These are phyloP conservation scores for Gaeumannomyces tritici DNA, from an alignment of 2,329 filamentous ascomycete genomes.

Conservation along the genomic window DNA sequence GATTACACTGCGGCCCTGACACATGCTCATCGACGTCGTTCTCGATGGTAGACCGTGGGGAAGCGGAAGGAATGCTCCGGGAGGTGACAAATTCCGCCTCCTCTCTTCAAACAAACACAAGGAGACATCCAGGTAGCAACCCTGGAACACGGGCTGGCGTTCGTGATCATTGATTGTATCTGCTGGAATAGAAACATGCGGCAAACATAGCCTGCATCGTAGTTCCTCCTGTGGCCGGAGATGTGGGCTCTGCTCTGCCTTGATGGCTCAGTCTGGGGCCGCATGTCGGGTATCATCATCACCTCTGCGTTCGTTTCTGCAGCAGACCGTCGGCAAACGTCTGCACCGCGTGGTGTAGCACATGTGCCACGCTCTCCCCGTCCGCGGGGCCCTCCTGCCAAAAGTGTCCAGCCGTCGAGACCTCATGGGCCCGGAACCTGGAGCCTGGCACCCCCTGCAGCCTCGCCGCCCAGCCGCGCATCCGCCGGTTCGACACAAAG, in stretches of 20 bases:
- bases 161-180: background rate
- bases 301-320: background rate
- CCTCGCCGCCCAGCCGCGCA: constrained; percentile 53
- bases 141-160: background rate
- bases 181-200: background rate
- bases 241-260: background rate
- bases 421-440: constrained; percentile 29
- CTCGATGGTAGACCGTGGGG: background rate
- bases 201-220: background rate
- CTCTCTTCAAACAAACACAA: no score
- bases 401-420: constrained; percentile 43
- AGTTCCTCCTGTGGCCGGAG: background rate
- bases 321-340: constrained; percentile 18
- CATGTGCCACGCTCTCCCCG: constrained; percentile 12
- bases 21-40: no score
- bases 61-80: no score
- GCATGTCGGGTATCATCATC: background rate
- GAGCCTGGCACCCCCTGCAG: constrained; percentile 30
- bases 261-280: background rate
- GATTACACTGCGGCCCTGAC: no score
- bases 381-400: constrained; percentile 35
- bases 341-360: constrained; percentile 20
- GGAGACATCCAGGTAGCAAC: background rate
- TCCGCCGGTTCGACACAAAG: constrained; percentile 58
- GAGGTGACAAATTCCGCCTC: no score